phyloP scores from a whole-genome alignment of 106 monocot species.

The Amphibolis antarctica region DNA sequence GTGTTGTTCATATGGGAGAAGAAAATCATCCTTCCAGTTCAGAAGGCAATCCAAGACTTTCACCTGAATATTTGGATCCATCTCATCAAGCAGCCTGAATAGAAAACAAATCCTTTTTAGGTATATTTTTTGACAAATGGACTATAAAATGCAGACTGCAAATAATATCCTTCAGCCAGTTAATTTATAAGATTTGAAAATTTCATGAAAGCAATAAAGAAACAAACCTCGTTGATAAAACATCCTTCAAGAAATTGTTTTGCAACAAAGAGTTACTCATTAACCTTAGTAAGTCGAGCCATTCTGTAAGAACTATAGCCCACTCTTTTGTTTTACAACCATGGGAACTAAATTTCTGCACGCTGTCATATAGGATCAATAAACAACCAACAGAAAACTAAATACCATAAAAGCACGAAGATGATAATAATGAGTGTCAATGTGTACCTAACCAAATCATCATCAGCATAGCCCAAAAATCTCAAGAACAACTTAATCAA shows the following conservation, averaged over 20 bases:
- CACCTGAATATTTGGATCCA: slow-evolving; percentile 60
- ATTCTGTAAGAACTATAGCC: slow-evolving; percentile 62
- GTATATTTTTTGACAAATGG: too few relatives aligned
- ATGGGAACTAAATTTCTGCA: slow-evolving; percentile 23
- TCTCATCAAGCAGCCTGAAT: slow-evolving; percentile 73
- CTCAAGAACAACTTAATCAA: slow-evolving; percentile 67
- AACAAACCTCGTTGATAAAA: slow-evolving; percentile 58
- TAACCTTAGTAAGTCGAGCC: slow-evolving; percentile 58
- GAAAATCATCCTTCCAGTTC: slow-evolving; percentile 84
- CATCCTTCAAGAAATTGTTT: slow-evolving; percentile 55
- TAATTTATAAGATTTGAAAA: neutral
- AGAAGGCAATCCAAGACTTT: slow-evolving; percentile 79
- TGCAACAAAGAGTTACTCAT: slow-evolving; percentile 55
- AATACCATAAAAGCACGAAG: neutral
- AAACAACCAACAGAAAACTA: neutral
- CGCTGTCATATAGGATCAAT: slow-evolving; percentile 22
- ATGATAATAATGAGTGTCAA: neutral
- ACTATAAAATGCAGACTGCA: neutral
- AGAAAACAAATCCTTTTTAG: neutral
- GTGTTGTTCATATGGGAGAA: slow-evolving; percentile 65
- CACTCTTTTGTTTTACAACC: slow-evolving; percentile 47
- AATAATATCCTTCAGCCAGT: neutral
- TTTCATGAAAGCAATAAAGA: neutral
- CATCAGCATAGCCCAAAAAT: slow-evolving; percentile 64
- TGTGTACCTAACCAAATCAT: slow-evolving; percentile 35